A percentile compares a stretch with the other conserved stretches of the same genome.
phyloP scores from a whole-genome alignment of 768 basidiomycete genomes.

The Artomyces pyxidatus region DNA sequence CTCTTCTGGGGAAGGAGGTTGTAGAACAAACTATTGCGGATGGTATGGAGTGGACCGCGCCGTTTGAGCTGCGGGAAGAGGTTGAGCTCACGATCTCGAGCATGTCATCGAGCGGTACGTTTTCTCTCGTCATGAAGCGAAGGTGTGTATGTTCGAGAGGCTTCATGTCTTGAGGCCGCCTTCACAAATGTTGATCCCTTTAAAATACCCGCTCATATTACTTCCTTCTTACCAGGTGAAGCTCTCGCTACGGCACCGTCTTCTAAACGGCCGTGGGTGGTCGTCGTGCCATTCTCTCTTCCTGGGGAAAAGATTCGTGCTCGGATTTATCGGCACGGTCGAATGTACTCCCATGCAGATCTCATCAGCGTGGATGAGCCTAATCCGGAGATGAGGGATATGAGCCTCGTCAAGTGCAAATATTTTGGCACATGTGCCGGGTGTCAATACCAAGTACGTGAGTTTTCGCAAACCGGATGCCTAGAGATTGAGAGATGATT shows the following conservation, averaged over 20 bases:
- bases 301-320: slow-evolving; percentile 76
- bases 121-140: not conserved
- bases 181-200: too few relatives aligned
- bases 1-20: slow-evolving; percentile 52
- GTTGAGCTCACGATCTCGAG: slow-evolving; percentile 54
- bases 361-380: slow-evolving; percentile 55
- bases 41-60: slow-evolving; percentile 48
- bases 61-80: slow-evolving; percentile 51
- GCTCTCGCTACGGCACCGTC: slow-evolving; percentile 50
- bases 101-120: slow-evolving; percentile 56
- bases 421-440: slow-evolving; percentile 90
- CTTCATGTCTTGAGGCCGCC: too few relatives aligned
- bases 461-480: not conserved
- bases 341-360: slow-evolving; percentile 71
- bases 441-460: slow-evolving; percentile 88
- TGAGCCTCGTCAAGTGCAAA: slow-evolving; percentile 59
- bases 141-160: too few relatives aligned
- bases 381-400: slow-evolving; percentile 61
- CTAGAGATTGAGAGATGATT: not conserved
- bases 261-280: slow-evolving; percentile 59
- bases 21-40: slow-evolving; percentile 42
- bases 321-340: slow-evolving; percentile 60
- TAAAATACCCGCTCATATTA: not conserved
- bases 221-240: slow-evolving; percentile 39
- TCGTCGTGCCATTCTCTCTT: slow-evolving; percentile 77